Evolutionary conservation across 371 early-diverging fungal species (phyloP), one percentile per base, ranked within the genome.

Genomic region (Apophysomyces sp.): DNA sequence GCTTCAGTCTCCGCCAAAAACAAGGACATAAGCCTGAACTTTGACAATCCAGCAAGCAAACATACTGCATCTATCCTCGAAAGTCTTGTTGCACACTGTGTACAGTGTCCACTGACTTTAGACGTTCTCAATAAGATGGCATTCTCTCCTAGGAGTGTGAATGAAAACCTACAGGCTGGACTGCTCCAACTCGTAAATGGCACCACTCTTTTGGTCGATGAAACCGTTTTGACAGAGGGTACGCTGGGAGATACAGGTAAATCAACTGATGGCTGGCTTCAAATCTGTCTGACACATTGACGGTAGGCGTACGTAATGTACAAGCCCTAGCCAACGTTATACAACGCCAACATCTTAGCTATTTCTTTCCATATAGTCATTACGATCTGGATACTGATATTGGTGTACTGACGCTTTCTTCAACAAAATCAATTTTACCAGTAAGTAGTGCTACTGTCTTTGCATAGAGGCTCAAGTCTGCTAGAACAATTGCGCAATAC

Each of bases 361-460:
- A 88, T 34, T 76, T 73, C 3, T 88, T 85, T 60, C 89, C 89
- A 8, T 88, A 73, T 65, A 79, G 77, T 54, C 78, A 81, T 51
- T 82, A 82, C 53, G 80, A 85, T n/a, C 80, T 86, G 61, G 81
- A 83, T 51, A 86, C 84, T 0, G 86, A 88, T 58, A 67, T 86
- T 41, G 76, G 77, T 24, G 52, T 85, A 3, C 57, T 88, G 32
- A 66, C 70, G 0, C 36, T 88, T 2, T 88, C 89, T 28, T 57
- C 67, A 21, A 78, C 79, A 7, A 86, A 81, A 58, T 83, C 87
- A 2, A 69, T 88, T 63, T 64, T 88, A 6, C 84, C 84, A 28
- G 89, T 86, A 76, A 77, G 79, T 66, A 28, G 4, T 53, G 4
- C 9, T 3, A 4, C 21, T 7, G 1, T 3, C 18, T 16, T 11